Base-by-base conservation (phyloP, 805 yeast genomes). In the Pichia phayaonensis region DNA sequence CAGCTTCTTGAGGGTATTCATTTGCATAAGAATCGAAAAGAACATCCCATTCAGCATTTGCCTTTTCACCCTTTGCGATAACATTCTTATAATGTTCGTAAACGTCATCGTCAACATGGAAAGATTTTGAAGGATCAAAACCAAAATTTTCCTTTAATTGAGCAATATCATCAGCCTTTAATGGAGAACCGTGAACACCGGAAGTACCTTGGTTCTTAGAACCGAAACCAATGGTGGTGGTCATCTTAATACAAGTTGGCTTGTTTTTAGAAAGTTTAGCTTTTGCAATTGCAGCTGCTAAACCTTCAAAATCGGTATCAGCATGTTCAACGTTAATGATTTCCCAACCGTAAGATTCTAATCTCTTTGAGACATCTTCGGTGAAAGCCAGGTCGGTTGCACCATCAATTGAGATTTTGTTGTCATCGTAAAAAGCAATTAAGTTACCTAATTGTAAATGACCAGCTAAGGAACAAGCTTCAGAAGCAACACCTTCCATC, bases 361-460 rank as follows among this genome's bases (percentile, higher is more conserved):
- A 84, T 74, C 97, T 83, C 68, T 75, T 77, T 59, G 77, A 65
- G 49, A 92, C 97, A 67, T 92, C 87, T 76, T 92, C 98, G 56
- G 96, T 88, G 81, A 92, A 90, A 53, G 97, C 88, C 54, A 83
- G 82, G 57, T 80, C 75, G 65, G 95, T 92, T 72, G 77, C 74
- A 77, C 99, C 99, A 70, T 92, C 99, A 68, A 92, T 92, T 63
- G 98, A 85, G 77, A 92, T 90, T 68, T 83, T 84, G 84, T 92
- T 92, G 76, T 90, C 96, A 70, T 92, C 99, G 81, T 90, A 92
- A 74, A 92, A 81, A 54, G 92, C 90, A 71, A 92, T 89, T 75
- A 92, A 81, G 77, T 90, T 90, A 70, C 86, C 87, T 70, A 92
- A 82, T 77, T 89, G 79, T 71, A 92, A 77, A 74, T 92, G 99